Evolutionary conservation across 2,329 filamentous ascomycete species (phyloP).

Genomic region (Epichloe typhina): DNA sequence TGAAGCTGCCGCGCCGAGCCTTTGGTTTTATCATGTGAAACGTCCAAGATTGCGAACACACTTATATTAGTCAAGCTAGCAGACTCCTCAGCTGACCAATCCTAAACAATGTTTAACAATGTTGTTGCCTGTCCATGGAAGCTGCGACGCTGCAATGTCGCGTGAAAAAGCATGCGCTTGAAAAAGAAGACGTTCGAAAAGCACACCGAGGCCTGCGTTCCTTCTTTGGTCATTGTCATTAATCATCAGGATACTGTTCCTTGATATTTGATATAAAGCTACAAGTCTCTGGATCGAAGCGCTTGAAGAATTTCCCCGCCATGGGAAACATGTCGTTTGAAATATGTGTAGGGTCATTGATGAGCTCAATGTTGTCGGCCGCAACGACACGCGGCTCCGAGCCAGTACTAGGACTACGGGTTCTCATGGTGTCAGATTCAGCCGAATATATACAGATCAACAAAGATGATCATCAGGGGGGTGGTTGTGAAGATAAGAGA

Average conservation of each 20-base stretch:
- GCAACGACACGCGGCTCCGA: conserved; percentile 27
- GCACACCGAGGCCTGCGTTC: background rate
- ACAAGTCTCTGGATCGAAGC: conserved; percentile 56
- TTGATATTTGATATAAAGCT: conserved; percentile 69
- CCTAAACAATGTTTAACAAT: background rate
- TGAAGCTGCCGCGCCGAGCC: background rate
- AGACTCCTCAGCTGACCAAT: background rate
- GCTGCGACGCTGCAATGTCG: background rate
- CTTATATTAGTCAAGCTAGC: background rate
- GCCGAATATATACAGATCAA: background rate
- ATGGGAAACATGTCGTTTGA: conserved; percentile 47
- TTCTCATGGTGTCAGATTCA: background rate
- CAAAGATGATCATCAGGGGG: background rate
- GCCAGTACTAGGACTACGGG: conserved; percentile 19
- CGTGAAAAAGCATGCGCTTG: background rate
- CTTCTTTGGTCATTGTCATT: conserved; percentile 1
- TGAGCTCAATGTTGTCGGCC: conserved; percentile 65
- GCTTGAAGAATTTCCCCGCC: conserved; percentile 78
- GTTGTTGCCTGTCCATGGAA: background rate
- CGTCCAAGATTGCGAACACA: background rate
- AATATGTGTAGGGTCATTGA: conserved; percentile 34
- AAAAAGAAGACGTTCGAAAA: background rate
- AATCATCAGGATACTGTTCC: conserved; percentile 83
- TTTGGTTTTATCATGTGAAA: background rate
- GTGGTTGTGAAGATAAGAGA: background rate